Conservation (phyloP, 352 stramenopile genomes). For the Phytophthora lateralis region DNA sequence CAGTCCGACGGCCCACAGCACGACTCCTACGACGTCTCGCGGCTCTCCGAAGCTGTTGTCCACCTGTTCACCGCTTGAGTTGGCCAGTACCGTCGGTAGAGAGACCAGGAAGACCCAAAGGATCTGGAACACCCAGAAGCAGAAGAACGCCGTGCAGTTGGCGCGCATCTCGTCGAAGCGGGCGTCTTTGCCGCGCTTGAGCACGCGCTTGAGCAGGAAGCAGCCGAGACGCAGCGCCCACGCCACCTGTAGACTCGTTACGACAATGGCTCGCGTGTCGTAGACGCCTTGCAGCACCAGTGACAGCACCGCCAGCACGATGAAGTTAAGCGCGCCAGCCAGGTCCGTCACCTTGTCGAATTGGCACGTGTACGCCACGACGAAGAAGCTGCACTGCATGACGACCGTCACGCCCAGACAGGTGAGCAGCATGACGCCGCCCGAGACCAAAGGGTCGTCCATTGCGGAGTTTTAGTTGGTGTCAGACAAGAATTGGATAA, state of each 20-base stretch:
- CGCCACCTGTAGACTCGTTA: slow-evolving; percentile 46
- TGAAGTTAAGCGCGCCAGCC: slow-evolving; percentile 66
- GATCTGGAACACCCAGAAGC: slow-evolving; percentile 85
- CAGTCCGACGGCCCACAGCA: slow-evolving; percentile 65
- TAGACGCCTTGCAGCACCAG: slow-evolving; percentile 53
- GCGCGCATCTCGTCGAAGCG: slow-evolving; percentile 81
- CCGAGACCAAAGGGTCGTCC: slow-evolving; percentile 32
- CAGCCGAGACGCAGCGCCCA: slow-evolving; percentile 73
- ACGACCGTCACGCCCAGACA: slow-evolving; percentile 50
- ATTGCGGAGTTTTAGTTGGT: slow-evolving; percentile 1
- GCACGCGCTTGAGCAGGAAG: slow-evolving; percentile 70
- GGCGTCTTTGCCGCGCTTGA: slow-evolving; percentile 71
- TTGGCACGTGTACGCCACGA: slow-evolving; percentile 58
- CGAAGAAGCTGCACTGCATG: slow-evolving; percentile 71
- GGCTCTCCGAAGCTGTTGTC: slow-evolving; percentile 40
- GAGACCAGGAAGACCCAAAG: slow-evolving; percentile 83
- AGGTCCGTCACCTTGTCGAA: slow-evolving; percentile 77
- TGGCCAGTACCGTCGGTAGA: slow-evolving; percentile 66
- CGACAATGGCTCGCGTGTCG: slow-evolving; percentile 52
- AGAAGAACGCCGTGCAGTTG: slow-evolving; percentile 68
- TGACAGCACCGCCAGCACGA: slow-evolving; percentile 53
- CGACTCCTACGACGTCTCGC: slow-evolving; percentile 47
- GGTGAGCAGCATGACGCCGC: slow-evolving; percentile 50
- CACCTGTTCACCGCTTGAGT: slow-evolving; percentile 41
- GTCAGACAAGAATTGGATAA: background rate